Percentiles rank a stretch among this genome's conserved stretches.
phyloP scores from a whole-genome alignment of 2,329 filamentous ascomycete genomes.

The Hymenoscyphus fraxineus region DNA sequence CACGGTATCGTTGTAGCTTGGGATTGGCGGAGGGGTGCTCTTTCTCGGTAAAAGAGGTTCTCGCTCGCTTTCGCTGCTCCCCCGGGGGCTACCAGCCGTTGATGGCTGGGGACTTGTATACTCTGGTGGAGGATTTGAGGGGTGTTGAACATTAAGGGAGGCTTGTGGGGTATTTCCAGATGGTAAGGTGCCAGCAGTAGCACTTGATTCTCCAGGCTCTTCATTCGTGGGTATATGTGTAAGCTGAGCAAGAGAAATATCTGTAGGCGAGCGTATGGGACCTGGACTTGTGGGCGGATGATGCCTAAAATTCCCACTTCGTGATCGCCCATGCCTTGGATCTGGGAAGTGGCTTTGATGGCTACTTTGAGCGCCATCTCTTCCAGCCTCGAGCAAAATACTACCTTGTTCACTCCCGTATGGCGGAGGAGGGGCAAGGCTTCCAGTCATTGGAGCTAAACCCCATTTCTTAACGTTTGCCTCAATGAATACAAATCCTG shows the following conservation, averaged over 20 bases:
- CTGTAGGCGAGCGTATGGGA: slow-evolving; percentile 84
- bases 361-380: slow-evolving; percentile 50
- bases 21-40: slow-evolving; percentile 34
- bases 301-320: slow-evolving; percentile 74
- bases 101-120: slow-evolving; percentile 65
- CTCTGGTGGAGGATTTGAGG: slow-evolving; percentile 64
- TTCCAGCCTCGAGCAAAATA: slow-evolving; percentile 83
- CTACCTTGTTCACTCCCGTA: slow-evolving; percentile 97
- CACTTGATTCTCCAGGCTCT: slow-evolving; percentile 55
- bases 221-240: slow-evolving; percentile 65
- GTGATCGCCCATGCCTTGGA: slow-evolving; percentile 62
- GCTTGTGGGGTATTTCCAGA: slow-evolving; percentile 20
- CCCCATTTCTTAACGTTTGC: slow-evolving; percentile 99
- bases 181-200: slow-evolving; percentile 32
- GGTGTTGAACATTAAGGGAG: slow-evolving; percentile 38
- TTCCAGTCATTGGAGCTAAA: slow-evolving; percentile 90
- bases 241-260: slow-evolving; percentile 89
- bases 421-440: slow-evolving; percentile 87
- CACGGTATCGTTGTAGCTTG: slow-evolving; percentile 35
- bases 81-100: slow-evolving; percentile 50
- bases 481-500: slow-evolving; percentile 98
- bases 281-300: slow-evolving; percentile 77
- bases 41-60: slow-evolving; percentile 45
- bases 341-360: slow-evolving; percentile 38
- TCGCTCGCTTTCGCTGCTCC: slow-evolving; percentile 52